Evolutionary conservation across 2,329 filamentous ascomycete species (phyloP), one percentile per base, ranked within the genome.

Genomic region (Pezicula radicicola): DNA sequence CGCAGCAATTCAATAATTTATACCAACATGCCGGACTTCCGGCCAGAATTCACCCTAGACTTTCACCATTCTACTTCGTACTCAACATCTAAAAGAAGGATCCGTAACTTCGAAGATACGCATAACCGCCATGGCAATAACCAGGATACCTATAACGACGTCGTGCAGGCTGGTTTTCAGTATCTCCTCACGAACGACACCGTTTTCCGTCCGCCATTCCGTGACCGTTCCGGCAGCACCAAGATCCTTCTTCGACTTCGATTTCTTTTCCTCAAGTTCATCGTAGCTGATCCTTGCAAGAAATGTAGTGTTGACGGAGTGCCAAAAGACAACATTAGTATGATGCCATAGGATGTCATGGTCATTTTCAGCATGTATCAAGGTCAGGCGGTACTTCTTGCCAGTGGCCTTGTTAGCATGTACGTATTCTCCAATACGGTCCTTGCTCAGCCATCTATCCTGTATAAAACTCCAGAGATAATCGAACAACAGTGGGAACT

Each of bases 81-180:
- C 27, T 47, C 28, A 52, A 37, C 47, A 51, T 35, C 42, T 51
- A 15, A 55, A 56, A 35, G 46, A 42, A 40, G 47, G 27, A 41
- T 53, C 55, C 13, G 28, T 36, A 28, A 40, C 51, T 49, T 71
- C 63, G 54, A 83, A 78, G 0, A 74, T 74, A 7, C 72, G 68
- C 59, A 75, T 70, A 8, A 83, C 69, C 2, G 80, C 79, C 52
- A 78, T 60, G 39, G 73, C 77, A 0, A 81, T 72, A 4, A 79
- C 68, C 1, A 79, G 78, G 62, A 81, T 78, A 4, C 75, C 75
- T 80, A 84, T 83, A 46, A 81, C 74, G 33, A 73, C 70, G 64
- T 84, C 81, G 50, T 84, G 80, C 15, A 81, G 61, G 0, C 80
- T 80, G 56, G 76, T 75, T 62, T 79, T 79, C 5, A 80, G 52